Percentiles rank a stretch among this genome's conserved stretches.
phyloP scores from a whole-genome alignment of 1,284 basidiomycete species.

The Irpex rosettiformis region DNA sequence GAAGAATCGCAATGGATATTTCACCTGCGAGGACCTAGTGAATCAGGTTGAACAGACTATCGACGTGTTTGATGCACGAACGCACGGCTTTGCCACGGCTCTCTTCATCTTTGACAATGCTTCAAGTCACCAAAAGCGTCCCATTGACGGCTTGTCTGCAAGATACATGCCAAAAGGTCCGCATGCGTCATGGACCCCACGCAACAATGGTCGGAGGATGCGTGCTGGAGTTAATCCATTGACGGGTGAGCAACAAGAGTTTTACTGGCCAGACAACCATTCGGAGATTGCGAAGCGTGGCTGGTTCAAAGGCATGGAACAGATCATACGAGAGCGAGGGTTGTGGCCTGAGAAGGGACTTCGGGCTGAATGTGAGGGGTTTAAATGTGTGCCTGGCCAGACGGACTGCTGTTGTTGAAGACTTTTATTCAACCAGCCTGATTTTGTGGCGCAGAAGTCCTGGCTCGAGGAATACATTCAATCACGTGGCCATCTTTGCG shows the following conservation, averaged over 20 bases:
- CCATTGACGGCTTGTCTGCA: constrained; percentile 29
- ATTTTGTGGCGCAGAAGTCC: constrained; percentile 18
- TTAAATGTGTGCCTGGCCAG: constrained; percentile 18
- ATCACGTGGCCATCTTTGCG: neutral
- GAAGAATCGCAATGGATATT: constrained; percentile 34
- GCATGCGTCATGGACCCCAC: neutral
- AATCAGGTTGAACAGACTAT: constrained; percentile 27
- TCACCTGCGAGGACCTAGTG: constrained; percentile 29
- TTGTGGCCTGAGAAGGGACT: neutral
- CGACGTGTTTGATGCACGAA: constrained; percentile 27
- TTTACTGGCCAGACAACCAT: constrained; percentile 33
- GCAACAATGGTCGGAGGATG: constrained; percentile 25
- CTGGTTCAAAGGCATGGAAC: constrained; percentile 35
- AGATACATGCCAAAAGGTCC: constrained; percentile 26
- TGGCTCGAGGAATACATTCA: neutral
- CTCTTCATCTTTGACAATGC: constrained; percentile 34
- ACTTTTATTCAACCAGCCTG: constrained; percentile 24
- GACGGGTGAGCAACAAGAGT: constrained; percentile 25
- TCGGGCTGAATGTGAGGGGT: constrained; percentile 16
- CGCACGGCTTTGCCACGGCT: constrained; percentile 24
- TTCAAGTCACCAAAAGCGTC: constrained; percentile 30
- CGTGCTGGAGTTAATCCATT: constrained; percentile 22
- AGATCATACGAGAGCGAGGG: constrained; percentile 23
- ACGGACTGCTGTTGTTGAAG: constrained; percentile 25
- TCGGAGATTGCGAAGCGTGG: constrained; percentile 18